Conservation (phyloP, 805 yeast species). For the Tetrapisispora namnaoensis region DNA sequence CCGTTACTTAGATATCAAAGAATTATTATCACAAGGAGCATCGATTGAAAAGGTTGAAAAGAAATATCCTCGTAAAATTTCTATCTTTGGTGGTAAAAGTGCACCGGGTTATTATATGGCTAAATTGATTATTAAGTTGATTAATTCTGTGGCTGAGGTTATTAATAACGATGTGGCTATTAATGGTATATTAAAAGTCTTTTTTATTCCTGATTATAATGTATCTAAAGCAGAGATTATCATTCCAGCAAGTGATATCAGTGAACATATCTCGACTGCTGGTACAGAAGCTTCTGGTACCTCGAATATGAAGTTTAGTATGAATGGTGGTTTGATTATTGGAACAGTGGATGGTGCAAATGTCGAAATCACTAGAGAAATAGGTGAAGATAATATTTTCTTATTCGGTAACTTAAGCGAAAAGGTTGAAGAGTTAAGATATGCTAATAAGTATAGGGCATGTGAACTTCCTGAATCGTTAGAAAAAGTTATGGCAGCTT, state of each 20-base stretch:
- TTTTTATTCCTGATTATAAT: slow-evolving; percentile 84
- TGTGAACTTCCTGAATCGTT: slow-evolving; percentile 51
- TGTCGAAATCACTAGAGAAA: slow-evolving; percentile 87
- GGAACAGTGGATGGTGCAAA: slow-evolving; percentile 98
- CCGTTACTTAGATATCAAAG: slow-evolving; percentile 70
- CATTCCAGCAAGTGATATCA: slow-evolving; percentile 80
- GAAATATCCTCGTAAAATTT: slow-evolving; percentile 63
- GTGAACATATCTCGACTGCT: slow-evolving; percentile 92
- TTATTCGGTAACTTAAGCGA: slow-evolving; percentile 86
- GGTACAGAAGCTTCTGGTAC: slow-evolving; percentile 97
- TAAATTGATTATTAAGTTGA: slow-evolving; percentile 75
- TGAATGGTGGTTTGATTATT: slow-evolving; percentile 87
- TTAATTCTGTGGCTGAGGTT: slow-evolving; percentile 72
- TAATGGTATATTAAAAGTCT: slow-evolving; percentile 71
- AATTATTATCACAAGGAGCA: slow-evolving; percentile 31
- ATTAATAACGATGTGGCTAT: slow-evolving; percentile 70
- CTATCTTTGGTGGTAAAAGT: slow-evolving; percentile 86
- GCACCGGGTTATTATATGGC: slow-evolving; percentile 99
- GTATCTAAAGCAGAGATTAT: slow-evolving; percentile 91
- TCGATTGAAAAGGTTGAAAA: slow-evolving; percentile 49
- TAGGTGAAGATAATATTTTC: slow-evolving; percentile 89
- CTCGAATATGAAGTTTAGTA: slow-evolving; percentile 88
- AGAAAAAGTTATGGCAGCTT: slow-evolving; percentile 49
- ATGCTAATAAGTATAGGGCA: slow-evolving; percentile 51
- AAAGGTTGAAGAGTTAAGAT: slow-evolving; percentile 78